A percentile compares a stretch with the other conserved stretches of the same genome.
phyloP scores from a whole-genome alignment of 1,284 basidiomycete genomes.

The Marasmius sp. region DNA sequence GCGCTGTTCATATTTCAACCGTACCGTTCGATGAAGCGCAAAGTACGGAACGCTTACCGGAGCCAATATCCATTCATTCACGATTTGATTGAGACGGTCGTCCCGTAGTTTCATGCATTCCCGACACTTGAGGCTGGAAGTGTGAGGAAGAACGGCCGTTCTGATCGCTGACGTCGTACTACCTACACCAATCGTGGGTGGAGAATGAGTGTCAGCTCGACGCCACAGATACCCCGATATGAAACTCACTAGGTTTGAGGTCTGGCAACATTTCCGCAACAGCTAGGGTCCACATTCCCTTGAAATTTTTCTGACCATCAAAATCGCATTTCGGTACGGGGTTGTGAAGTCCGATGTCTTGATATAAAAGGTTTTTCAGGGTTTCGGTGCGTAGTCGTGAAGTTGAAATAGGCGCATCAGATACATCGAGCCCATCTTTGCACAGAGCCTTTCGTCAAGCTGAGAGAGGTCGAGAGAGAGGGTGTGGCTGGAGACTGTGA shows the following conservation, averaged over 20 bases:
- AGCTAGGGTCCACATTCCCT: neutral
- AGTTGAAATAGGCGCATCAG: neutral
- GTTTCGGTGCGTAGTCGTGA: neutral
- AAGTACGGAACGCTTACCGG: neutral
- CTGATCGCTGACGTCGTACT: neutral
- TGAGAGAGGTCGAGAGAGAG: neutral
- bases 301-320: neutral
- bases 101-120: neutral
- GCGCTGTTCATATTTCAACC: too few species aligned
- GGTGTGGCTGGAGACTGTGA: neutral
- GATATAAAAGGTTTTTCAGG: neutral
- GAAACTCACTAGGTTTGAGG: conserved; percentile 3
- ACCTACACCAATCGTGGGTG: neutral
- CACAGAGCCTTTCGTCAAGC: neutral
- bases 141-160: neutral
- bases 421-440: neutral
- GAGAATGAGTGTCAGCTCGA: neutral
- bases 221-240: neutral
- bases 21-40: too few species aligned
- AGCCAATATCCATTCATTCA: neutral
- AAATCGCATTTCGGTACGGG: neutral
- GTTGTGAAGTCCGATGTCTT: neutral
- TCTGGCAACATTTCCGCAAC: conserved; percentile 1
- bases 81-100: neutral
- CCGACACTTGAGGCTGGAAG: neutral